Evolutionary conservation across 2,329 filamentous ascomycete genomes (phyloP), one percentile per base, ranked within the genome.

Genomic region (Pyrenophora teres): DNA sequence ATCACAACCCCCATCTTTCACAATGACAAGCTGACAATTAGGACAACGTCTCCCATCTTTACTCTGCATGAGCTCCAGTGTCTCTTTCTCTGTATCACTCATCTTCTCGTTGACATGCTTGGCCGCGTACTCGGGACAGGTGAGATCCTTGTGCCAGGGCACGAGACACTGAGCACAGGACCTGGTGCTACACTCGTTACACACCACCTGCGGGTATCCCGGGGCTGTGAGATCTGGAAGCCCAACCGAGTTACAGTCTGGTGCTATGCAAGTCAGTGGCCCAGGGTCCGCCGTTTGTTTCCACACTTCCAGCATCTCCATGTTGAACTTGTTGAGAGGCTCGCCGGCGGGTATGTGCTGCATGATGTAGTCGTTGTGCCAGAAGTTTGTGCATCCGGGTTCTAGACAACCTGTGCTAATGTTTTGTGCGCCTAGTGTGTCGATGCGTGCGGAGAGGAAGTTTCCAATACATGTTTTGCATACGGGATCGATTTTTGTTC

Each of bases 1-100:
- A 27, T 64, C 45, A 31, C 68, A 70, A 0, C 68, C 68, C 1
- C 65, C 65, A 18, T 67, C 64, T 32, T 69, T 69, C 47, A 69
- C 67, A 23, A 71, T 65, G 1, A 70, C 62, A 2, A 71, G 38
- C 12, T 62, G 56, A 48, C 68, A 71, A 25, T 70, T 67, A 1
- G 68, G 65, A 52, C 68, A 71, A 2, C 68, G 56, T 35, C 60
- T 66, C 1, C 60, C 67, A 37, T 67, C 62, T 27, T 58, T 63
- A 3, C 37, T 36, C 42, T 69, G 62, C 60, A 71, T 62, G 0
- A 66, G 15, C 25, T 57, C 30, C 23, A 70, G 54, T 4, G 56
- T 65, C 0, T 61, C 52, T 18, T 60, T 66, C 47, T 69, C 67
- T 0, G 51, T 19, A 6, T 60, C 55, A 5, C 52, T 60, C 59